Percentiles rank a stretch among this genome's conserved stretches.
Conservation (phyloP, 352 stramenopile genomes). For the Pseudoperonospora humuli region DNA sequence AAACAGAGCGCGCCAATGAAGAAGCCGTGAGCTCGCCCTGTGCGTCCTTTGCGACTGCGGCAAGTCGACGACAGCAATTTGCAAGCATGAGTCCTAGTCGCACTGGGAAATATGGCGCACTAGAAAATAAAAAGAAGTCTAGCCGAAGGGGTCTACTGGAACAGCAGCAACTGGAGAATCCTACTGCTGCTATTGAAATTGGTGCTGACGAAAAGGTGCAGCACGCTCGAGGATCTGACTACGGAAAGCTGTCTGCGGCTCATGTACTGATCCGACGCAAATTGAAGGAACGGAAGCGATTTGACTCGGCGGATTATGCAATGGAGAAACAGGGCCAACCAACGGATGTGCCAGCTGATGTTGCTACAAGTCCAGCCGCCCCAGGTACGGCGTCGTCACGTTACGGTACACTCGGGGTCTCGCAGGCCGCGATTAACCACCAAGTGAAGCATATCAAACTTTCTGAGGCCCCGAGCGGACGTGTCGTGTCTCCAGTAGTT, state of each 20-base stretch:
- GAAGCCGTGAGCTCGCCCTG: slow-evolving; percentile 40
- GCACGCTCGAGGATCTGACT: slow-evolving; percentile 26
- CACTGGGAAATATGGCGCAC: slow-evolving; percentile 36
- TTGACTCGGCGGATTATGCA: slow-evolving; percentile 74
- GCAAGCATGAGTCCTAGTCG: slow-evolving; percentile 58
- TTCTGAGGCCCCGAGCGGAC: slow-evolving; percentile 30
- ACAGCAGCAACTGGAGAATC: slow-evolving; percentile 8
- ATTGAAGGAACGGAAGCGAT: slow-evolving; percentile 73
- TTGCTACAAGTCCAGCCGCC: slow-evolving; percentile 2
- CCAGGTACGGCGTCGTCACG: neutral
- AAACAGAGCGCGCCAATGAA: neutral
- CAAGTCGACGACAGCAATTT: slow-evolving; percentile 14
- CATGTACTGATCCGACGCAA: slow-evolving; percentile 78
- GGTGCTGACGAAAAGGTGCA: slow-evolving; percentile 1
- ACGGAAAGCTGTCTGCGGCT: slow-evolving; percentile 51
- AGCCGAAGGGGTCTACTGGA: slow-evolving; percentile 33
- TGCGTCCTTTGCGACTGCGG: slow-evolving; percentile 14
- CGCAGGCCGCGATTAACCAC: slow-evolving; percentile 34
- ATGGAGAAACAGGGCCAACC: slow-evolving; percentile 51
- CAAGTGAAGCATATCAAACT: slow-evolving; percentile 79
- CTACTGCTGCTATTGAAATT: slow-evolving; percentile 1
- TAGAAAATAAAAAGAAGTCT: slow-evolving; percentile 24
- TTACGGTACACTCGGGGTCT: slow-evolving; percentile 6
- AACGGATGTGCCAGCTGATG: slow-evolving; percentile 19
- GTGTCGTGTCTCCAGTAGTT: slow-evolving; percentile 15